phyloP scores from a whole-genome alignment of 1,284 basidiomycete species.

The Rhodotorula sp. region DNA sequence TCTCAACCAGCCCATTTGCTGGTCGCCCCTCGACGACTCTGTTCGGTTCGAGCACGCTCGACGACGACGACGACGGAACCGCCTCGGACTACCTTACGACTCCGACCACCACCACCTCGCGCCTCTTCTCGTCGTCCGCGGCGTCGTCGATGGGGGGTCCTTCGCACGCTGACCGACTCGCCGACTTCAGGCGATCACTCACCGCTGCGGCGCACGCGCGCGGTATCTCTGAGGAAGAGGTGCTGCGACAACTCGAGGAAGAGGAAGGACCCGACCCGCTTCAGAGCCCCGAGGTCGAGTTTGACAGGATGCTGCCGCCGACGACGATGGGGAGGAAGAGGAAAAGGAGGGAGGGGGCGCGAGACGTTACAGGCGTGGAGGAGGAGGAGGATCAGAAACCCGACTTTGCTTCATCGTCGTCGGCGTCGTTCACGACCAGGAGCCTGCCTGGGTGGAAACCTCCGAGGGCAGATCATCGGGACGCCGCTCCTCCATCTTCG shows the following conservation, averaged over 20 bases:
- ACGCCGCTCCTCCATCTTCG: neutral
- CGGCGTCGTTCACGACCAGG: too few relatives aligned
- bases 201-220: neutral
- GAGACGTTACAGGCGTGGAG: neutral
- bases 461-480: neutral
- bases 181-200: neutral
- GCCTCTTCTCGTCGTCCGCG: neutral
- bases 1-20: neutral
- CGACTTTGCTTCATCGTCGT: neutral
- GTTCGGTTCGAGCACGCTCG: neutral
- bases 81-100: neutral
- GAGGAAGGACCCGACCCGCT: neutral
- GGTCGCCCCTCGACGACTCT: neutral
- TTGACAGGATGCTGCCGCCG: neutral
- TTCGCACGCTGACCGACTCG: neutral
- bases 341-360: neutral
- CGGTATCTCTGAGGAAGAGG: neutral
- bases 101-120: neutral
- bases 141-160: neutral
- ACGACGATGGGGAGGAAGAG: neutral
- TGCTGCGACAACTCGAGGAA: neutral
- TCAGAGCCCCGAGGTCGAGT: neutral
- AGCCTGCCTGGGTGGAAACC: neutral
- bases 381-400: neutral
- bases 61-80: neutral